Evolutionary conservation across 257 asterid species (phyloP).

Genomic region (Nicotiana benthamiana): DNA sequence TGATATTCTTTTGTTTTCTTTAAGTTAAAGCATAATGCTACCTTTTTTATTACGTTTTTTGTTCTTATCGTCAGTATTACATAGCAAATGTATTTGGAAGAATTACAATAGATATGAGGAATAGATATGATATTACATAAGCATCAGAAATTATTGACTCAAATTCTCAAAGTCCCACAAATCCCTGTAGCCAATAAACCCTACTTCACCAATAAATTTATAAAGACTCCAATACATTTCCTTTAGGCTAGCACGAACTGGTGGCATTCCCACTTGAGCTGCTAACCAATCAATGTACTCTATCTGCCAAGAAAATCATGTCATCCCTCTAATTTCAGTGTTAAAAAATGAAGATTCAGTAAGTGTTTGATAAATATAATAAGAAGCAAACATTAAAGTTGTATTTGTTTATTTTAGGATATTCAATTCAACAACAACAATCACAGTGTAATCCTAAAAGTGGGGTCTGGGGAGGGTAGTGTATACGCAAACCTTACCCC

Average conservation of each 20-base stretch:
- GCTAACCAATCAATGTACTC: slow-evolving; percentile 57
- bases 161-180: background rate
- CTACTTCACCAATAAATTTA: slow-evolving; percentile 9
- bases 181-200: background rate
- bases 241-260: slow-evolving; percentile 16
- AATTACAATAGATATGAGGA: background rate
- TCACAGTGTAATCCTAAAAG: too few relatives aligned
- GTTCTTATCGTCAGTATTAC: too few relatives aligned
- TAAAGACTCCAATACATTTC: background rate
- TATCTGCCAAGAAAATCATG: slow-evolving; percentile 20
- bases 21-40: background rate
- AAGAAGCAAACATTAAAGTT: background rate
- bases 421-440: too few relatives aligned
- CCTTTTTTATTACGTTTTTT: background rate
- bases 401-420: background rate
- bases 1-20: too few relatives aligned
- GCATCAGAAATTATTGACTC: background rate
- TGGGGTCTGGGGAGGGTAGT: too few relatives aligned
- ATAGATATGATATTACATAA: background rate
- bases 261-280: slow-evolving; percentile 31
- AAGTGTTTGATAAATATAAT: background rate
- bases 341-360: background rate
- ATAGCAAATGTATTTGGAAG: background rate
- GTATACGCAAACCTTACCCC: too few relatives aligned
- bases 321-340: background rate